Conservation (phyloP, 805 yeast genomes). For the Wickerhamiella hasegawae region DNA sequence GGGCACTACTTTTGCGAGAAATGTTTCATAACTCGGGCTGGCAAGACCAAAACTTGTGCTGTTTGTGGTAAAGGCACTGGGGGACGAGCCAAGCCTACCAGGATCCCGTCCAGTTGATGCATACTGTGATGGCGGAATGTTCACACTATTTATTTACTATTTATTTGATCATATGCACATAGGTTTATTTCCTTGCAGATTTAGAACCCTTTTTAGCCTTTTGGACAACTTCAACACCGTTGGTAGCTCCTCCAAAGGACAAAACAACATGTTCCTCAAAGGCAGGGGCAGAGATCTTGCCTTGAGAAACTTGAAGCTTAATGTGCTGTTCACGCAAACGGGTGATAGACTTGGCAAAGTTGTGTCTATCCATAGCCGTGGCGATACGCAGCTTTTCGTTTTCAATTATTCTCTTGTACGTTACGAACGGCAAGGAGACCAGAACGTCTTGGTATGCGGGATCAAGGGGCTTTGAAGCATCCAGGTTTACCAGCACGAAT, state of each 20-base stretch:
- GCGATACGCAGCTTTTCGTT: conserved; percentile 14
- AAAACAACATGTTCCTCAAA: conserved; percentile 22
- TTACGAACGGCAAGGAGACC: conserved; percentile 16
- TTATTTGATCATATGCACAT: neutral
- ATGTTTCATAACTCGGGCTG: conserved; percentile 38
- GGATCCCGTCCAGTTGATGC: no score
- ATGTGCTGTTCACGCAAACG: neutral
- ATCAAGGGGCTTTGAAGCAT: conserved; percentile 3
- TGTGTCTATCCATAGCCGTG: conserved; percentile 19
- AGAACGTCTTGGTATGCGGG: no score
- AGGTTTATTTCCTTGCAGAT: neutral
- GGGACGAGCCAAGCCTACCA: conserved; percentile 22
- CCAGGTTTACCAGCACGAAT: conserved; percentile 11
- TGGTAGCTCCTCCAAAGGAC: conserved; percentile 23
- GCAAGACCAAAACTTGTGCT: conserved; percentile 31
- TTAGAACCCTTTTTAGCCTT: conserved; percentile 1
- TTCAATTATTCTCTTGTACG: conserved; percentile 19
- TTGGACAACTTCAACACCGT: conserved; percentile 16
- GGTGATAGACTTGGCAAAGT: conserved; percentile 6
- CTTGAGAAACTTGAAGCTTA: neutral
- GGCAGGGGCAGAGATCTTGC: conserved; percentile 6
- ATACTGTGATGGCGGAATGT: no score
- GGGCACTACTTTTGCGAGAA: conserved; percentile 46
- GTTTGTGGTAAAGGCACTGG: conserved; percentile 46
- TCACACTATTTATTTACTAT: neutral